These are phyloP conservation scores for Tylopilus sp. DNA, from an alignment of 768 basidiomycete species.

Conservation along the genomic window DNA sequence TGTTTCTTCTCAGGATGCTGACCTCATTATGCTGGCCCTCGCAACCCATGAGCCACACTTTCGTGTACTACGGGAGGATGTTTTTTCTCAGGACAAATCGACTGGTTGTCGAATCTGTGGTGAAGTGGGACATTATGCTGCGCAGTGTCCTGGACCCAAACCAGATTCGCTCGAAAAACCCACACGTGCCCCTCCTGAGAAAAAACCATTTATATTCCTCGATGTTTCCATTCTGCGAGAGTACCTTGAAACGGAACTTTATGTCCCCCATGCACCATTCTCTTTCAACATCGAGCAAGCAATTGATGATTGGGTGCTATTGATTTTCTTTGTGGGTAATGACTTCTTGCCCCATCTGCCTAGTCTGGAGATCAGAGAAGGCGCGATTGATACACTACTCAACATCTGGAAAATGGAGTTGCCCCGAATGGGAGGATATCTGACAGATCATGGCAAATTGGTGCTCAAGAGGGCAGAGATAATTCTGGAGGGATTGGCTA, in stretches of 20 bases:
- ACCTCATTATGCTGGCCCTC: slow-evolving; percentile 97
- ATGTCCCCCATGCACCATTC: slow-evolving; percentile 72
- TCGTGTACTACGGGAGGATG: slow-evolving; percentile 95
- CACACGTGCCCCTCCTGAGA: slow-evolving; percentile 54
- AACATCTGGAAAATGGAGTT: slow-evolving; percentile 95
- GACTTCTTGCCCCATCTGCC: slow-evolving; percentile 97
- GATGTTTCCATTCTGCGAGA: slow-evolving; percentile 94
- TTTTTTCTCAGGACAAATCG: slow-evolving; percentile 82
- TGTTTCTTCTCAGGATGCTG: slow-evolving; percentile 70
- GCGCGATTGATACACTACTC: slow-evolving; percentile 95
- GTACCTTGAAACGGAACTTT: slow-evolving; percentile 95
- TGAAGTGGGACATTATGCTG: slow-evolving; percentile 91
- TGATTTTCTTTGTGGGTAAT: slow-evolving; percentile 99
- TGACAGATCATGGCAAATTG: slow-evolving; percentile 90
- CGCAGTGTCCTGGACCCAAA: slow-evolving; percentile 85
- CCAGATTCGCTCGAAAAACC: slow-evolving; percentile 47
- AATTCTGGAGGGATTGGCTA: slow-evolving; percentile 94
- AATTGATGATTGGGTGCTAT: slow-evolving; percentile 99
- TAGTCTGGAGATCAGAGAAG: slow-evolving; percentile 97
- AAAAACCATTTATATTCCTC: slow-evolving; percentile 98
- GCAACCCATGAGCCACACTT: slow-evolving; percentile 99
- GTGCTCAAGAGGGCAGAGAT: slow-evolving; percentile 85
- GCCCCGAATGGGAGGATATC: slow-evolving; percentile 94
- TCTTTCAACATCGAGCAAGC: slow-evolving; percentile 93
- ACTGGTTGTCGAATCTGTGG: slow-evolving; percentile 90